phyloP scores from a whole-genome alignment of 2,329 filamentous ascomycete species.

The Shiraia sp. region DNA sequence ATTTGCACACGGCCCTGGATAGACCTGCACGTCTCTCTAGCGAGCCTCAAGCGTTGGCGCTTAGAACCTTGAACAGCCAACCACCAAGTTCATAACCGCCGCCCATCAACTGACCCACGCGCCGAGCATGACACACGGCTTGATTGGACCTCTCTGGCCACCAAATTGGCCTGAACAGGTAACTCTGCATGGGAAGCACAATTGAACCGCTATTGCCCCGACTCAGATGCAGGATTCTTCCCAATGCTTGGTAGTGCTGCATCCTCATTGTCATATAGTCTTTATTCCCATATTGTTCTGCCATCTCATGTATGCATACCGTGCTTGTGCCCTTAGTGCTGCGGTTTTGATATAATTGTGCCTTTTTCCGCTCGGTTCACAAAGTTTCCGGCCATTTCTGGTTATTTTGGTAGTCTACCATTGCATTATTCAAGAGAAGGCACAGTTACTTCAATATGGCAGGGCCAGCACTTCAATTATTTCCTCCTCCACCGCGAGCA shows the following conservation, averaged over 20 bases:
- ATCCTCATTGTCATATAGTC: constrained; percentile 35
- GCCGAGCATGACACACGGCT: constrained; percentile 32
- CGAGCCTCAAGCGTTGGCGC: constrained; percentile 39
- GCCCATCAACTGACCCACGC: constrained; percentile 32
- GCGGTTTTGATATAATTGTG: constrained; percentile 15
- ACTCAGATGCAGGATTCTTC: constrained; percentile 17
- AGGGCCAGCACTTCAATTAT: constrained; percentile 42
- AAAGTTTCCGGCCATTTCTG: constrained; percentile 13
- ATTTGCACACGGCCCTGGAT: constrained; percentile 13
- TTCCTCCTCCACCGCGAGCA: constrained; percentile 43
- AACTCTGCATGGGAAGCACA: constrained; percentile 36
- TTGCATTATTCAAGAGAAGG: constrained; percentile 18
- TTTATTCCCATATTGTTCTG: constrained; percentile 38
- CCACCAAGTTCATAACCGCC: constrained; percentile 44
- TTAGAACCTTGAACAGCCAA: constrained; percentile 39
- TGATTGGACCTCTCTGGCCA: constrained; percentile 37
- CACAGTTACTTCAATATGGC: constrained; percentile 32
- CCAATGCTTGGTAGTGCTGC: constrained; percentile 14
- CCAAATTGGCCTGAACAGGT: constrained; percentile 30
- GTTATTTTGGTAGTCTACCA: constrained; percentile 20
- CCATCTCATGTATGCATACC: constrained; percentile 15
- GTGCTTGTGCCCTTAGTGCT: constrained; percentile 22
- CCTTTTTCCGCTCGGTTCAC: constrained; percentile 12
- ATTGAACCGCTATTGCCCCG: constrained; percentile 40
- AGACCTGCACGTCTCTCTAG: constrained; percentile 29